Evolutionary conservation across 441 rosid species (phyloP).

Genomic region (Geranium incanum): DNA sequence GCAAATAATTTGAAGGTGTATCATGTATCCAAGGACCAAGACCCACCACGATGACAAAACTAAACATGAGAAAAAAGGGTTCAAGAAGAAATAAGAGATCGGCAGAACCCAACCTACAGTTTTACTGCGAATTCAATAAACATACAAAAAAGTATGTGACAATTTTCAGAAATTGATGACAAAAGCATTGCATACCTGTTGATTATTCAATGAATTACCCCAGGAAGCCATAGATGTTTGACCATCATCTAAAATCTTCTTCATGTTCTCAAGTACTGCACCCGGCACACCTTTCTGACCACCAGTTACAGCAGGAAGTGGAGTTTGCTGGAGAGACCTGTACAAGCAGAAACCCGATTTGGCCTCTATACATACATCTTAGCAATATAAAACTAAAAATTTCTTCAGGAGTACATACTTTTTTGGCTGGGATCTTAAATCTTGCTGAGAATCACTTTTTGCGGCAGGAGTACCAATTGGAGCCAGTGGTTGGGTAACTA

Average conservation of each 20-base stretch:
- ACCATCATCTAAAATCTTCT: constrained; percentile 49
- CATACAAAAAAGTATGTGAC: not conserved
- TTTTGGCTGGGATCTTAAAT: constrained; percentile 41
- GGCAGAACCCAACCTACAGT: not conserved
- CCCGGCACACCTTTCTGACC: constrained; percentile 42
- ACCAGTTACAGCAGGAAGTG: constrained; percentile 32
- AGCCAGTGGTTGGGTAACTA: constrained; percentile 51
- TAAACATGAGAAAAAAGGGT: not conserved
- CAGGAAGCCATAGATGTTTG: constrained; percentile 66
- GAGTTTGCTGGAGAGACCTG: constrained; percentile 52
- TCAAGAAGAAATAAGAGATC: not conserved
- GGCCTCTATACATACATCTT: constrained; percentile 9
- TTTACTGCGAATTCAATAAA: not conserved
- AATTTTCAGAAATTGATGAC: not conserved
- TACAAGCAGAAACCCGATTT: constrained; percentile 22
- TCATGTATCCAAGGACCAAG: not conserved
- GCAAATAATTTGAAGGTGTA: not conserved
- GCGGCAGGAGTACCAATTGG: constrained; percentile 72
- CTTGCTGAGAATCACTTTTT: constrained; percentile 49
- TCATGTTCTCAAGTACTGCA: constrained; percentile 47
- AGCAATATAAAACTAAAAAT: constrained; percentile 10
- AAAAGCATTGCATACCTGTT: constrained; percentile 47
- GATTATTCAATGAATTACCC: constrained; percentile 54
- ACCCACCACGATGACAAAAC: not conserved
- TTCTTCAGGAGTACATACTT: constrained; percentile 33